Percentiles rank a stretch among this genome's conserved stretches.
Evolutionary conservation across 2,329 filamentous ascomycete genomes (phyloP).

Genomic region (Alternaria metachromatica): DNA sequence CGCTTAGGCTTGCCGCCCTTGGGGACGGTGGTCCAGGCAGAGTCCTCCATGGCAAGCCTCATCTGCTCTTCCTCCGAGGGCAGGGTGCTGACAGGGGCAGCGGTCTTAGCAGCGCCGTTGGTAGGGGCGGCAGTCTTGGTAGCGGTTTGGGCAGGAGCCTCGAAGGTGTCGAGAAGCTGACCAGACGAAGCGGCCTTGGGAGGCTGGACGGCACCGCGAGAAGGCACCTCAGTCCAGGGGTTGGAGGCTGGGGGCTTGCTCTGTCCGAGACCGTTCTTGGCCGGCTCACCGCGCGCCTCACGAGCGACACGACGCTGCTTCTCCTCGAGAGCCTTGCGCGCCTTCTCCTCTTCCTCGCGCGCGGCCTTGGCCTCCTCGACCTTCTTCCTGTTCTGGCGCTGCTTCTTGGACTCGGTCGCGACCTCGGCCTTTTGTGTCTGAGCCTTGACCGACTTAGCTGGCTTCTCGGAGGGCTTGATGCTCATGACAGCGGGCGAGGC

Average conservation of each 20-base stretch:
- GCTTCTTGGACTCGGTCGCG: conserved; percentile 85
- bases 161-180: conserved; percentile 59
- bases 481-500: conserved; percentile 77
- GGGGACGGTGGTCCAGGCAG: conserved; percentile 67
- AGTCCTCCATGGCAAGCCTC: conserved; percentile 56
- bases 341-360: conserved; percentile 78
- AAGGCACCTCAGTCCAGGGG: conserved; percentile 58
- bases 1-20: conserved; percentile 62
- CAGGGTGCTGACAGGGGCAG: conserved; percentile 54
- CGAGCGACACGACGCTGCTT: conserved; percentile 83
- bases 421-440: conserved; percentile 63
- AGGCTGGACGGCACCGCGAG: conserved; percentile 31
- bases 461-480: conserved; percentile 71
- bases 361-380: conserved; percentile 77
- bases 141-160: conserved; percentile 51
- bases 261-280: conserved; percentile 74
- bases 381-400: conserved; percentile 91
- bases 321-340: conserved; percentile 78
- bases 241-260: conserved; percentile 58
- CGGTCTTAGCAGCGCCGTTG: conserved; percentile 51
- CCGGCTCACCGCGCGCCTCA: conserved; percentile 79
- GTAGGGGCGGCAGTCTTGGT: conserved; percentile 44
- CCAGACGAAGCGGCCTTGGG: conserved; percentile 28
- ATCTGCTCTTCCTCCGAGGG: conserved; percentile 69
- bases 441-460: conserved; percentile 64